phyloP scores from a whole-genome alignment of 2,329 filamentous ascomycete genomes.

The Ambrosiella xylebori region DNA sequence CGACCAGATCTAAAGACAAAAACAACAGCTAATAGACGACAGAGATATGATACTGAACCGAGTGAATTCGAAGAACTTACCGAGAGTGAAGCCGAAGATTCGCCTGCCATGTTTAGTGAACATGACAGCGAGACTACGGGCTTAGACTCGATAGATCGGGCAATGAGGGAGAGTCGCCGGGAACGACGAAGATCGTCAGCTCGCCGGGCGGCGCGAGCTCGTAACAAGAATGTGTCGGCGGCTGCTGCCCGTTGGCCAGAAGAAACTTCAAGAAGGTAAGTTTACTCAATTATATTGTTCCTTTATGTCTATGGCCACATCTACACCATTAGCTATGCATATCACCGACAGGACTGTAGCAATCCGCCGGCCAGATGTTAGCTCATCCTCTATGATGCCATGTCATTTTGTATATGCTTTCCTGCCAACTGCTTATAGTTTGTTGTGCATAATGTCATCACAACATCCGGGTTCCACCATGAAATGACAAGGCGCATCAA shows the following conservation, averaged over 20 bases:
- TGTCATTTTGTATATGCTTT: too few relatives aligned
- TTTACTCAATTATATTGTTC: neutral
- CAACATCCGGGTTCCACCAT: too few relatives aligned
- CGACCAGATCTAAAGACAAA: neutral
- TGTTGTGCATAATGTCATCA: too few relatives aligned
- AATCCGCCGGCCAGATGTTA: too few relatives aligned
- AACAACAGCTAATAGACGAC: neutral
- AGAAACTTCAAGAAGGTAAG: neutral
- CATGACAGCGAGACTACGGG: constrained; percentile 4
- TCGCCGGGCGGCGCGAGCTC: constrained; percentile 1
- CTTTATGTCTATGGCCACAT: too few relatives aligned
- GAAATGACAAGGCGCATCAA: too few relatives aligned
- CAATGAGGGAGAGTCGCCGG: constrained; percentile 1
- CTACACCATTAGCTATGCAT: too few relatives aligned
- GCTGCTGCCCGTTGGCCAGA: neutral
- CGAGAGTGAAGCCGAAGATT: neutral
- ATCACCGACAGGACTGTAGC: too few relatives aligned
- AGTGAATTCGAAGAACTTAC: constrained; percentile 8
- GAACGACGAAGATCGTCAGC: constrained; percentile 4
- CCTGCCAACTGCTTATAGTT: too few relatives aligned
- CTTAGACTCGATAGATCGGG: neutral
- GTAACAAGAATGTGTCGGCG: constrained; percentile 6
- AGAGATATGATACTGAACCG: constrained; percentile 6
- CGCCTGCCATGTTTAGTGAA: constrained; percentile 3
- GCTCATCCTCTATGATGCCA: too few relatives aligned